Percentiles rank a stretch among this genome's conserved stretches.
phyloP scores from a whole-genome alignment of 805 yeast species.

The Suhomyces pyralidae region DNA sequence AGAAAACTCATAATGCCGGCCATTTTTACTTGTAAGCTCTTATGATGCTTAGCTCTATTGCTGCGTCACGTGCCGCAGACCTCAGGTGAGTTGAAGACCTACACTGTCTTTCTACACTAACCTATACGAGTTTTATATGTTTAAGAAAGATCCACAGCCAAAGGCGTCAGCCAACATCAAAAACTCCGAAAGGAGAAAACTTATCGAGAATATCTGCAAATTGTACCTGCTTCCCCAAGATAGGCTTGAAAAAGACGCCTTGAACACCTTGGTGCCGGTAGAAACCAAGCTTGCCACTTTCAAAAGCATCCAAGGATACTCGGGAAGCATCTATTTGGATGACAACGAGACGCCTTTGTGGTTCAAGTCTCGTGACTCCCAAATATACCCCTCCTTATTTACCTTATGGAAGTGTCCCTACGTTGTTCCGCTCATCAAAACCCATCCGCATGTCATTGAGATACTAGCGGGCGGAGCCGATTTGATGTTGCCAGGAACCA shows the following conservation, averaged over 20 bases:
- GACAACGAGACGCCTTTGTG: slow-evolving; percentile 66
- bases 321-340: slow-evolving; percentile 66
- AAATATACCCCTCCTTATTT: slow-evolving; percentile 65
- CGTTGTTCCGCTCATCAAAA: slow-evolving; percentile 62
- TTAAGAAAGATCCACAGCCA: slow-evolving; percentile 36
- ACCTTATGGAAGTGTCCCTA: slow-evolving; percentile 69
- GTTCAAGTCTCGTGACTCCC: slow-evolving; percentile 59
- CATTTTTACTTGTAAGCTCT: neutral
- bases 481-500: slow-evolving; percentile 71
- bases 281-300: slow-evolving; percentile 62
- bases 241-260: slow-evolving; percentile 40
- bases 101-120: neutral
- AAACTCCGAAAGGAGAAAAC: slow-evolving; percentile 70
- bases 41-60: neutral
- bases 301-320: slow-evolving; percentile 47
- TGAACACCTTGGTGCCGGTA: slow-evolving; percentile 45
- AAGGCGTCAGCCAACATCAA: slow-evolving; percentile 79
- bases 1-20: neutral
- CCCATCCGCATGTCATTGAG: slow-evolving; percentile 72
- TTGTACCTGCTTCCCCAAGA: slow-evolving; percentile 39
- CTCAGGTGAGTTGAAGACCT: neutral
- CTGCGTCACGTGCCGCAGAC: neutral
- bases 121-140: slow-evolving; percentile 14
- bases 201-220: slow-evolving; percentile 43
- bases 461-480: slow-evolving; percentile 77